Evolutionary conservation across 345 rosid genomes (phyloP).

Genomic region (Eucalyptus pauciflora): DNA sequence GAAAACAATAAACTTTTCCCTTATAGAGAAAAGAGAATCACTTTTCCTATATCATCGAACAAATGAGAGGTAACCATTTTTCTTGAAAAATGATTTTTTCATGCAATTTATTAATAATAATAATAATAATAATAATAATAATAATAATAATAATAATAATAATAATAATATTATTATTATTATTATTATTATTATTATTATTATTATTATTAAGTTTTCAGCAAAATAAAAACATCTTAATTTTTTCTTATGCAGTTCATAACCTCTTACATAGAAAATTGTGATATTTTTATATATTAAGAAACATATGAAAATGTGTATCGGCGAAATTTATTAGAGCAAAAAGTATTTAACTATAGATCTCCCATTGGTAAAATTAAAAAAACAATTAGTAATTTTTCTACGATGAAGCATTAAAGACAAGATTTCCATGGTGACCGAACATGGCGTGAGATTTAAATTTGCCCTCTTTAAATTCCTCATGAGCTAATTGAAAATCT

Average conservation of each 20-base stretch:
- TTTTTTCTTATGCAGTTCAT: no score
- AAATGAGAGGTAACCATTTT: not conserved
- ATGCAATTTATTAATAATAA: fast-evolving
- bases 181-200: no score
- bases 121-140: no score
- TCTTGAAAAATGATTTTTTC: not conserved
- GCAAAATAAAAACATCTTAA: no score
- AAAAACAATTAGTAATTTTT: not conserved
- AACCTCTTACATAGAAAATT: no score
- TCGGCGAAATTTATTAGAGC: no score
- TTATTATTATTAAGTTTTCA: no score
- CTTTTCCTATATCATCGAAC: not conserved
- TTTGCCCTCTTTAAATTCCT: not conserved
- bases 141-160: no score
- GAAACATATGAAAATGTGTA: no score
- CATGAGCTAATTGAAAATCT: not conserved
- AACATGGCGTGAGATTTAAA: not conserved
- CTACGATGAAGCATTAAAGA: not conserved
- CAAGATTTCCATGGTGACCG: not conserved
- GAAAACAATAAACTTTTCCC: no score
- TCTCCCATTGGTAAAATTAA: not conserved
- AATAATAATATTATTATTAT: no score
- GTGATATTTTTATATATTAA: no score
- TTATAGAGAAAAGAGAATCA: not conserved
- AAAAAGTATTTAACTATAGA: not conserved